Evolutionary conservation across 768 basidiomycete genomes (phyloP).

Genomic region (Xerocomellus intermedius): DNA sequence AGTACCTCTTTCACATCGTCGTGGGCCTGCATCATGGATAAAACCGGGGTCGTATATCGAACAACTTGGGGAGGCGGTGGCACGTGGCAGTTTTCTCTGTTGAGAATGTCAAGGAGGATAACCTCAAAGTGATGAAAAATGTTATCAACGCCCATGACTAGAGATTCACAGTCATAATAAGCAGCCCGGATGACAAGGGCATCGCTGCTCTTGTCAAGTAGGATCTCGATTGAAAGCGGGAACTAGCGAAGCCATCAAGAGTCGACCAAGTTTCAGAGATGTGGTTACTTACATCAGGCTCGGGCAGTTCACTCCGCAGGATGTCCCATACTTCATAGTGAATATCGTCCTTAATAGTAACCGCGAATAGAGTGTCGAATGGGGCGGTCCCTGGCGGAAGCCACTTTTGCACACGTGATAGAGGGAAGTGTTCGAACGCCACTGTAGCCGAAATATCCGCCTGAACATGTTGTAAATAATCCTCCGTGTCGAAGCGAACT

Average conservation of each 20-base stretch:
- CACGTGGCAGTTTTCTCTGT: slow-evolving; percentile 3
- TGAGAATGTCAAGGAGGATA: slow-evolving; percentile 18
- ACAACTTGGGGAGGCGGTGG: neutral
- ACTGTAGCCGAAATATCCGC: slow-evolving; percentile 26
- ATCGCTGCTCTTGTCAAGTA: slow-evolving; percentile 22
- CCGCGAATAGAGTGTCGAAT: slow-evolving; percentile 33
- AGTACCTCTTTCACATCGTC: neutral
- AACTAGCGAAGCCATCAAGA: slow-evolving; percentile 15
- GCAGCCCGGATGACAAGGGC: slow-evolving; percentile 21
- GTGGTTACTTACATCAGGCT: slow-evolving; percentile 29
- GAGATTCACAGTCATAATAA: slow-evolving; percentile 19
- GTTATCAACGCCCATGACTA: slow-evolving; percentile 13
- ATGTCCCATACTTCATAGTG: slow-evolving; percentile 23
- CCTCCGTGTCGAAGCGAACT: slow-evolving; percentile 15
- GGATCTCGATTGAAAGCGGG: slow-evolving; percentile 24
- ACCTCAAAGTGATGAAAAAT: slow-evolving; percentile 27
- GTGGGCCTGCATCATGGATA: neutral
- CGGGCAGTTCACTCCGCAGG: slow-evolving; percentile 29
- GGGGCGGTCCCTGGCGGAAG: slow-evolving; percentile 22
- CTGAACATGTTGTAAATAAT: slow-evolving; percentile 23
- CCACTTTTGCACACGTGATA: slow-evolving; percentile 33
- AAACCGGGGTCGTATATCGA: neutral
- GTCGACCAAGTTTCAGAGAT: neutral
- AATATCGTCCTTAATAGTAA: slow-evolving; percentile 25
- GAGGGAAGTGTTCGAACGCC: slow-evolving; percentile 31